Evolutionary conservation across 371 early-diverging fungal species (phyloP).

Genomic region (Umbelopsis sp.): DNA sequence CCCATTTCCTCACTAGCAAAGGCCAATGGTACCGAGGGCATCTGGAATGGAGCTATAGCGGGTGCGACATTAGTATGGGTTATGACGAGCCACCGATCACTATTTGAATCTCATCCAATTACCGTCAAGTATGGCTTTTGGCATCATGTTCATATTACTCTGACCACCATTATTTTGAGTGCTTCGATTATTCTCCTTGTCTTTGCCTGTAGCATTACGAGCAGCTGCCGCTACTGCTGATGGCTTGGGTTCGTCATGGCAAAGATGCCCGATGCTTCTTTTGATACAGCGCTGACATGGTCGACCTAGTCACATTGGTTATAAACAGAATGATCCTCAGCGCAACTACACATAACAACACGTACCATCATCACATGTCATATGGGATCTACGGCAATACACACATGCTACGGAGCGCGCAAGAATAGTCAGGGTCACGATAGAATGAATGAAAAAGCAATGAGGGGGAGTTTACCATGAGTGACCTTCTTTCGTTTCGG

Average conservation of each 20-base stretch:
- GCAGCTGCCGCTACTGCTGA: conserved; percentile 19
- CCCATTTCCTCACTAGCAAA: conserved; percentile 76
- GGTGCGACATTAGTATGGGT: not conserved
- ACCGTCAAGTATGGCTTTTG: conserved; percentile 16
- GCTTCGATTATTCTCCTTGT: conserved; percentile 4
- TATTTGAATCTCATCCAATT: not conserved
- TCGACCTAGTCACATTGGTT: conserved; percentile 46
- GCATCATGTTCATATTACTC: conserved; percentile 5
- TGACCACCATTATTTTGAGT: conserved; percentile 19
- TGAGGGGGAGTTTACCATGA: not conserved
- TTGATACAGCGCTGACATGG: conserved; percentile 92
- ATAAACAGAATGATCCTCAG: no score
- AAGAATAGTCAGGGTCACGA: not conserved
- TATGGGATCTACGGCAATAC: conserved; percentile 80
- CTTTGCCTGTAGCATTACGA: conserved; percentile 3
- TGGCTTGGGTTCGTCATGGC: conserved; percentile 73
- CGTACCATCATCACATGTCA: conserved; percentile 77
- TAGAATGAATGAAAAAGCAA: not conserved
- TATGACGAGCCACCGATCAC: no score
- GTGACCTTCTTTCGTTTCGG: conserved; percentile 11
- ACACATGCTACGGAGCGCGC: conserved; percentile 60
- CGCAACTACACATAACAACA: no score
- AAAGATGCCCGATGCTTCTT: conserved; percentile 84
- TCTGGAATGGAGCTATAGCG: conserved; percentile 8
- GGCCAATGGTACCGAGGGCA: conserved; percentile 41